A percentile compares a stretch with the other conserved stretches of the same genome.
Evolutionary conservation across 2,329 filamentous ascomycete species (phyloP).

Genomic region (Trichophyton schoenleinii): DNA sequence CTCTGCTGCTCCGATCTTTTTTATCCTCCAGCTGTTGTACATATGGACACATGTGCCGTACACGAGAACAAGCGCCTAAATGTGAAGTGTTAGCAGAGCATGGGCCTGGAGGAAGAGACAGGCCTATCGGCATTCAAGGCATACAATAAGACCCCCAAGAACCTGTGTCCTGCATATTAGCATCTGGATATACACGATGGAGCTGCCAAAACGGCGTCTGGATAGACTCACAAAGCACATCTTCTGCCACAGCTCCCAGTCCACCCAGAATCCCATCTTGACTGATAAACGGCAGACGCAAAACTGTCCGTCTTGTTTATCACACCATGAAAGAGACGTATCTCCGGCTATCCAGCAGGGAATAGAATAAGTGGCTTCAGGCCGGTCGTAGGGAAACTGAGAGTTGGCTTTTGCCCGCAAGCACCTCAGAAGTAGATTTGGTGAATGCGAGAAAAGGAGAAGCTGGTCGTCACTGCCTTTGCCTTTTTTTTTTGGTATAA

Average conservation of each 20-base stretch:
- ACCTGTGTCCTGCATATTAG: slow-evolving; percentile 41
- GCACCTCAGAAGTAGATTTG: no score
- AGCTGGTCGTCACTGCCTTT: slow-evolving; percentile 1
- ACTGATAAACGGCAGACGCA: not conserved
- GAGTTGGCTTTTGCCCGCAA: not conserved
- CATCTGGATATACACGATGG: not conserved
- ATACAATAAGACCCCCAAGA: slow-evolving; percentile 56
- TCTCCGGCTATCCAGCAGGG: not conserved
- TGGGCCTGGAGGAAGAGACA: slow-evolving; percentile 3
- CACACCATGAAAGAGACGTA: not conserved
- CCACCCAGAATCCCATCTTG: slow-evolving; percentile 46
- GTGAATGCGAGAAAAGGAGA: not conserved
- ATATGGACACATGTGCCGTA: slow-evolving; percentile 54
- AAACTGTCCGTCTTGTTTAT: not conserved
- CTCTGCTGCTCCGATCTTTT: slow-evolving; percentile 52
- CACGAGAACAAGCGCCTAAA: slow-evolving; percentile 50
- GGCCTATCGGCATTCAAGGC: slow-evolving; percentile 8
- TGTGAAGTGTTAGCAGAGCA: not conserved
- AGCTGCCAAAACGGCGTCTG: not conserved
- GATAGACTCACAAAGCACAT: slow-evolving; percentile 66
- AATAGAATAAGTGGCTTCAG: not conserved
- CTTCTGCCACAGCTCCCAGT: slow-evolving; percentile 76
- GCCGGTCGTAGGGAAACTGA: not conserved
- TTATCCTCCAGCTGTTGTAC: slow-evolving; percentile 44
- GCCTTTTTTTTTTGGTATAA: not conserved